phyloP scores from a whole-genome alignment of 2,329 filamentous ascomycete genomes.

The Diatrype stigma region DNA sequence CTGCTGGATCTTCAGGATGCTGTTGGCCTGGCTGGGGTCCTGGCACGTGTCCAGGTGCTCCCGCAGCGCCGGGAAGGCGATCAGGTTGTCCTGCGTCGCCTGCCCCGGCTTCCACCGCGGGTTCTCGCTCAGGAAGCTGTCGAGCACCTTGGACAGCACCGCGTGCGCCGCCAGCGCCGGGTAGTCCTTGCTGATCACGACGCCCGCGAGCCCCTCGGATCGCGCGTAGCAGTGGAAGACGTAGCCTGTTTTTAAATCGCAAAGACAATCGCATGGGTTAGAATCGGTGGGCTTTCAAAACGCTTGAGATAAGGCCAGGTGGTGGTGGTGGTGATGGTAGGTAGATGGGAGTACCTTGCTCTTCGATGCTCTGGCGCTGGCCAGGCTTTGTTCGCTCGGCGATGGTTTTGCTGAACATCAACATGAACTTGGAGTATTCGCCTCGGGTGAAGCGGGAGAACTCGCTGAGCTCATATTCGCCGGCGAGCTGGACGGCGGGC shows the following conservation, averaged over 20 bases:
- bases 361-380: constrained; percentile 79
- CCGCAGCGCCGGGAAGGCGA: constrained; percentile 69
- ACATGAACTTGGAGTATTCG: constrained; percentile 60
- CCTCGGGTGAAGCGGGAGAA: constrained; percentile 71
- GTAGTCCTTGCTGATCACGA: constrained; percentile 76
- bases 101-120: constrained; percentile 63
- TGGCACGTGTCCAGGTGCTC: constrained; percentile 74
- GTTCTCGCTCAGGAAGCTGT: constrained; percentile 79
- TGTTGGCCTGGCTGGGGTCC: constrained; percentile 84
- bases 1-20: constrained; percentile 92
- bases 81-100: constrained; percentile 34
- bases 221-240: constrained; percentile 75
- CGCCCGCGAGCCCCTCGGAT: constrained; percentile 68
- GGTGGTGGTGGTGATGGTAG: neutral
- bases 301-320: too few species aligned
- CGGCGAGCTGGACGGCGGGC: constrained; percentile 70
- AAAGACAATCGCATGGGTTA: constrained; percentile 3
- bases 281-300: too few species aligned
- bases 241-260: constrained; percentile 46
- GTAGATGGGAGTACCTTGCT: constrained; percentile 54
- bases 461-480: constrained; percentile 71
- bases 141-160: constrained; percentile 78
- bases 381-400: constrained; percentile 80
- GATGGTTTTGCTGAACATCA: constrained; percentile 79
- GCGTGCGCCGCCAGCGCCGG: constrained; percentile 78